Percentiles rank a stretch among this genome's conserved stretches.
Evolutionary conservation across 2,329 filamentous ascomycete species (phyloP).

Genomic region (Talaromyces piceae): DNA sequence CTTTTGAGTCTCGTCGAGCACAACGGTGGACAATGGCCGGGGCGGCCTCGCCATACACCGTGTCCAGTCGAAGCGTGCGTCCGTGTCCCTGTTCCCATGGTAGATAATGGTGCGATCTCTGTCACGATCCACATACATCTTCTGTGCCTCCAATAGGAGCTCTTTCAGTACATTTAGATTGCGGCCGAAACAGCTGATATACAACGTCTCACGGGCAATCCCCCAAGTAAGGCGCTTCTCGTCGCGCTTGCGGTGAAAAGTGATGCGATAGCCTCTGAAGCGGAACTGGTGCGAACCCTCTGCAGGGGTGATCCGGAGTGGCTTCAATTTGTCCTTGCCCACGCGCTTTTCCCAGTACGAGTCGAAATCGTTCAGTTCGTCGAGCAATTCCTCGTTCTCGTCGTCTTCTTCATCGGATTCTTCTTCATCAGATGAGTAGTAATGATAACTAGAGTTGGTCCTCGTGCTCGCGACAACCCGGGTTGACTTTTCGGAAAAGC

Average conservation of each 20-base stretch:
- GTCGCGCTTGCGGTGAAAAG: constrained; percentile 23
- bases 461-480: constrained; percentile 60
- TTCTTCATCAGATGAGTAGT: constrained; percentile 8
- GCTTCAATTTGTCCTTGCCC: constrained; percentile 28
- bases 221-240: constrained; percentile 18
- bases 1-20: constrained; percentile 46
- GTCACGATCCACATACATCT: constrained; percentile 29
- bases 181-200: constrained; percentile 29
- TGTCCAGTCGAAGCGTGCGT: constrained; percentile 21
- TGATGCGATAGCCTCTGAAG: constrained; percentile 52
- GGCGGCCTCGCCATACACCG: constrained; percentile 39
- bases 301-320: constrained; percentile 54
- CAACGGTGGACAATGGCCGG: constrained; percentile 48
- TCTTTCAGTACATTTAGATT: constrained; percentile 27
- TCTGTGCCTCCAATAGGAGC: constrained; percentile 29
- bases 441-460: constrained; percentile 34
- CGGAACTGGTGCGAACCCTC: constrained; percentile 63
- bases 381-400: constrained; percentile 34
- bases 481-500: constrained; percentile 52
- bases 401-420: constrained; percentile 17
- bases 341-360: constrained; percentile 37
- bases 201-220: constrained; percentile 24
- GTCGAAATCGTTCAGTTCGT: constrained; percentile 34
- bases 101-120: constrained; percentile 32
- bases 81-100: constrained; percentile 20